These are phyloP conservation scores for Anisodus acutangulus DNA, from an alignment of 257 asterid species.

Conservation along the genomic window DNA sequence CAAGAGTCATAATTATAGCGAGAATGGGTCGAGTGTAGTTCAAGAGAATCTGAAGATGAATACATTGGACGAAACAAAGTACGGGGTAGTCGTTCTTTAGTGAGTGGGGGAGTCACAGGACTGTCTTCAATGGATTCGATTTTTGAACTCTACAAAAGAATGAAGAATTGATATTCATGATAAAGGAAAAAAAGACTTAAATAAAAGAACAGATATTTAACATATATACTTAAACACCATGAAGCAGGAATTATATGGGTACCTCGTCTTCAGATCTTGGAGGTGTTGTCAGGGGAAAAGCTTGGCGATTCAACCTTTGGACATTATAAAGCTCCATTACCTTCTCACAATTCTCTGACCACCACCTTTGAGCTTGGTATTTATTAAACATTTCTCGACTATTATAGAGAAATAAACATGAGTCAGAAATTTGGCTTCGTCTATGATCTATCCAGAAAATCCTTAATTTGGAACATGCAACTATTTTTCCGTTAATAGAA, in stretches of 20 bases:
- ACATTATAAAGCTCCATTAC: conserved; percentile 93
- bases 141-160: conserved; percentile 52
- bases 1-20: conserved; percentile 63
- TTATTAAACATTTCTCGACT: conserved; percentile 94
- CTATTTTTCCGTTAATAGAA: not conserved
- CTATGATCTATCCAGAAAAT: not conserved
- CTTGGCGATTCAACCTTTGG: conserved; percentile 77
- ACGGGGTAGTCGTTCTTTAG: conserved; percentile 70
- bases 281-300: conserved; percentile 78
- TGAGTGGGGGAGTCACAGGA: conserved; percentile 87
- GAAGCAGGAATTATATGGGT: not conserved
- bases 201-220: not conserved
- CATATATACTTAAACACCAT: not conserved
- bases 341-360: conserved; percentile 91
- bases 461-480: not conserved
- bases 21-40: conserved; percentile 54
- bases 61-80: conserved; percentile 61
- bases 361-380: conserved; percentile 98
- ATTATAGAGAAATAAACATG: not conserved
- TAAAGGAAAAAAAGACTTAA: not conserved
- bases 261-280: conserved; percentile 81
- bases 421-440: not conserved
- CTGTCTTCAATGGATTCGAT: conserved; percentile 68
- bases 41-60: conserved; percentile 74
- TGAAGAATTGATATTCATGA: not conserved